These are phyloP conservation scores for Xenoacremonium recifei DNA, from an alignment of 2,329 filamentous ascomycete genomes.

Conservation along the genomic window DNA sequence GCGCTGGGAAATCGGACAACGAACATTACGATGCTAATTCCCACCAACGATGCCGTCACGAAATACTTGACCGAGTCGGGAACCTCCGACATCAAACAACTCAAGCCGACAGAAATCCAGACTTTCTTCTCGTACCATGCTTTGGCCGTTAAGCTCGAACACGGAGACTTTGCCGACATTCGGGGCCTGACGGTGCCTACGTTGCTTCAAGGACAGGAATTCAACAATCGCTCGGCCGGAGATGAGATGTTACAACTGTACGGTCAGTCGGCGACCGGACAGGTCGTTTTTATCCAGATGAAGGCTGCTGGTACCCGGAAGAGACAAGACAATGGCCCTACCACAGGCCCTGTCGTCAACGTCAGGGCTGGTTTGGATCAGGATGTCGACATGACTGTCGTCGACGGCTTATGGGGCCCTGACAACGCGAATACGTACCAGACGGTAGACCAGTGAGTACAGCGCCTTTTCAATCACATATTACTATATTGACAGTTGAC, in stretches of 20 bases:
- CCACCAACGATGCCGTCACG: constrained; percentile 17
- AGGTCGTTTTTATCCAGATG: constrained; percentile 15
- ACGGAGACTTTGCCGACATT: constrained; percentile 6
- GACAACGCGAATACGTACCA: constrained; percentile 17
- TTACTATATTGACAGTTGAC: not conserved
- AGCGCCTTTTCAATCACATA: accelerated
- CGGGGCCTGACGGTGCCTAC: constrained; percentile 14
- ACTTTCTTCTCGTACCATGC: constrained; percentile 20
- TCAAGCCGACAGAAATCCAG: constrained; percentile 5
- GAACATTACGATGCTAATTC: constrained; percentile 19
- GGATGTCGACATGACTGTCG: constrained; percentile 17
- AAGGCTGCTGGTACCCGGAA: not conserved
- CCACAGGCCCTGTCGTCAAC: constrained; percentile 4
- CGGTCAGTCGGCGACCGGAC: constrained; percentile 11
- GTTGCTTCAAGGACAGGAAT: constrained; percentile 6
- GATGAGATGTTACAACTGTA: constrained; percentile 9
- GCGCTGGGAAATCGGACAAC: constrained; percentile 3
- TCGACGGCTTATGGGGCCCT: constrained; percentile 19
- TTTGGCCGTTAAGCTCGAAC: constrained; percentile 7
- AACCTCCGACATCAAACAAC: constrained; percentile 3
- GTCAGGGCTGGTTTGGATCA: constrained; percentile 16
- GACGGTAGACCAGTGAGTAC: constrained; percentile 14
- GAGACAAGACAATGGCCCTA: constrained; percentile 3
- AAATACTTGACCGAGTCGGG: constrained; percentile 10
- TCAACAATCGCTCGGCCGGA: constrained; percentile 18